Evolutionary conservation across 2,329 filamentous ascomycete species (phyloP), one percentile per base, ranked within the genome.

Genomic region (Colletotrichum neosansevieriae): DNA sequence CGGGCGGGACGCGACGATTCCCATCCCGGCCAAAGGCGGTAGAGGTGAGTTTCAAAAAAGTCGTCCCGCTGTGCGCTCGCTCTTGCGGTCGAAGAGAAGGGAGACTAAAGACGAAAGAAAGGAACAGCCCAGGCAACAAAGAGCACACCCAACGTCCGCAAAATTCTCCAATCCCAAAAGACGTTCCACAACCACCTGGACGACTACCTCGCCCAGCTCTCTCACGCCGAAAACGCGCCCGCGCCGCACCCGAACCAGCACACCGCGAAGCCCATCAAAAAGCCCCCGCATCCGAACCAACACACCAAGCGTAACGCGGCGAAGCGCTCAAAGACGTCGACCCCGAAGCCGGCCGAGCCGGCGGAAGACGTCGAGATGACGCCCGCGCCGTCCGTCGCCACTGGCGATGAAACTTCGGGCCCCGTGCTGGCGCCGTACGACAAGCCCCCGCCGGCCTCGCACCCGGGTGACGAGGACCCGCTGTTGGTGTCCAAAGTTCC

Each of bases 171-270:
- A 72, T 93, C 91, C 29, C 91, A 94, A 76, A 94, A 95, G 81
- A 94, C 92, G 3, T 95, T 95, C 78, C 88, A 89, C 70, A 94
- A 96, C 80, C 91, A 95, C 77, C 85, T 95, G 53, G 91, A 93
- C 73, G 93, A 96, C 77, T 93, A 91, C 77, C 86, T 92, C 73
- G 92, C 92, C 9, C 81, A 89, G 73, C 82, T 84, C 67, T 80
- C 82, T n/a, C 80, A 81, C 34, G 77, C 78, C 56, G 81, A 81
- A 63, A 78, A 75, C 65, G 78, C 78, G 63, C 71, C 80, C 15
- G 74, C 71, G 45, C 66, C 71, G 19, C 70, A 71, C 42, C 58
- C 67, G 32, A 63, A 67, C 69, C 69, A 76, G 66, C 68, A 79
- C 78, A 71, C 77, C 75, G 11, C 71, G 71, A 17, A 56, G 40